Base-by-base conservation (phyloP, 129 eudicot genomes). In the Flaveria trinervia region DNA sequence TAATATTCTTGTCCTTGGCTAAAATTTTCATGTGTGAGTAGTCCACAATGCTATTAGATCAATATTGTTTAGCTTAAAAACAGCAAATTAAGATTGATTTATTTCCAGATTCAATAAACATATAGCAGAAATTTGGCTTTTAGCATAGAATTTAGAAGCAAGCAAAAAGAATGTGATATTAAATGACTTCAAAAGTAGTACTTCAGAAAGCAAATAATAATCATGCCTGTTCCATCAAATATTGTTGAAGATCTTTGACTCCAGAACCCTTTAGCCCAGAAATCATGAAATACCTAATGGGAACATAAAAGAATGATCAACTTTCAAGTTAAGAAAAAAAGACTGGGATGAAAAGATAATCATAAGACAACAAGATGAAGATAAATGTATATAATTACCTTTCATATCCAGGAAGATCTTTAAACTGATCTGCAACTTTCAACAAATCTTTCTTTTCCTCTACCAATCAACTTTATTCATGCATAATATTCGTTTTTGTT, bases 181-280 rank as follows among this genome's bases (percentile, higher is more conserved):
- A 66, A 72, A 61, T n/a, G 15, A 50, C 59, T 16, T 74, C 18
- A 55, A 1, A 1, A 78, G 23, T 17, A 73, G 69, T 48, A 10
- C 15, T 18, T 23, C 30, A 71, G 22, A 15, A 41, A 45, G 23
- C 52, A 41, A 33, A 2, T 20, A 55, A 16, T 17, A 88, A 43
- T 61, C 80, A 67, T 88, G 74, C 98, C 92, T 94, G 98, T 72
- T 91, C 92, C 88, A 65, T 80, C 77, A 94, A 83, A 79, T 87
- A 94, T 46, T 78, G 82, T 30, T 84, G 50, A 49, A 94, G 90
- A 85, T 94, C 98, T 80, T 86, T 91, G 71, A 94, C 93, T 65
- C 98, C 98, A 66, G 93, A 87, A 73, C 98, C 98, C 84, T 87
- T 89, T 23, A 94, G 85, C 66, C 98, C 98, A 6, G 98, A 94